Evolutionary conservation across 139 green algal species (phyloP).

Genomic region (Chlamydomonas sp.): DNA sequence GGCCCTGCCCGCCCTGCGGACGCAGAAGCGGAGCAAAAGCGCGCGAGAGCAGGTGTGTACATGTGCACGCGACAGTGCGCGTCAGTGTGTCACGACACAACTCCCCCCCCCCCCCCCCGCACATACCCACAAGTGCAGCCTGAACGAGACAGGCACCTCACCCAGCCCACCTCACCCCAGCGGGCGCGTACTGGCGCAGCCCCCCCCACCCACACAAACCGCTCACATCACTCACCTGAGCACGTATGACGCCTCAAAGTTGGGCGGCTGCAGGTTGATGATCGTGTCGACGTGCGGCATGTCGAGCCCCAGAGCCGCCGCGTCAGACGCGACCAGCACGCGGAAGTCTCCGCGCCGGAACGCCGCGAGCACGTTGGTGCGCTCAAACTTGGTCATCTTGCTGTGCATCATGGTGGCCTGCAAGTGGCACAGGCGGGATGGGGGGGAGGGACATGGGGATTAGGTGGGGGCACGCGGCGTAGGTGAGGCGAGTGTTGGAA

Average conservation of each 20-base stretch:
- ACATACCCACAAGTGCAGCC: too few species aligned
- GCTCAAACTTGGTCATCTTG: conserved; percentile 62
- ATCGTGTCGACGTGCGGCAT: neutral
- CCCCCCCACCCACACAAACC: neutral
- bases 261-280: conserved; percentile 8
- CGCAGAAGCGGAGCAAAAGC: neutral
- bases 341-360: conserved; percentile 60
- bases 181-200: neutral
- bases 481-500: too few species aligned
- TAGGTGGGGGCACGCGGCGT: neutral
- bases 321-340: conserved; percentile 76
- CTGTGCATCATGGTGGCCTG: conserved; percentile 61
- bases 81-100: too few species aligned
- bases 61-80: neutral
- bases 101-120: too few species aligned
- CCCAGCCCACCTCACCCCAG: neutral
- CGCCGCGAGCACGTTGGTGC: conserved; percentile 47
- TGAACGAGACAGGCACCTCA: neutral
- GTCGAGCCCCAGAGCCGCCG: conserved; percentile 62
- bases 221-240: conserved; percentile 39
- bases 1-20: conserved; percentile 4
- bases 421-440: neutral
- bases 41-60: neutral
- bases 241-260: neutral
- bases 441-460: neutral